Percentiles rank a stretch among this genome's conserved stretches.
Conservation (phyloP, 805 yeast species). For the Wilhelminamyces savonicus region DNA sequence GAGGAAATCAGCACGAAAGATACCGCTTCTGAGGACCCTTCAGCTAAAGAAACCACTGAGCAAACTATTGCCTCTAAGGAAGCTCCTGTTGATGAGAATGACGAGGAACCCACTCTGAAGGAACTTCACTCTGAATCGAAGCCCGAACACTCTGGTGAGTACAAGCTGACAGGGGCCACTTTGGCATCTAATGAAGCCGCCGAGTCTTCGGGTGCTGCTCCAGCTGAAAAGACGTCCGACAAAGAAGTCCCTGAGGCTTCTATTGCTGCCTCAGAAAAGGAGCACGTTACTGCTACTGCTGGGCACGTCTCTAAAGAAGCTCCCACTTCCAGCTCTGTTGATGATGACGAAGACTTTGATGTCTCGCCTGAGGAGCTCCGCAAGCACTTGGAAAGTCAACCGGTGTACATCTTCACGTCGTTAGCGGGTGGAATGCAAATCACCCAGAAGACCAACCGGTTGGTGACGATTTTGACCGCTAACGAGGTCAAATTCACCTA, state of each 20-base stretch:
- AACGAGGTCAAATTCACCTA: constrained; percentile 61
- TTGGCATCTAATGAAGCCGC: too few species aligned
- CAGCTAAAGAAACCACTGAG: constrained; percentile 5
- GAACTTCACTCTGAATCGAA: constrained; percentile 27
- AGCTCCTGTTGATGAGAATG: background rate
- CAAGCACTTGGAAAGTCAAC: constrained; percentile 40
- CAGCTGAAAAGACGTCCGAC: too few species aligned
- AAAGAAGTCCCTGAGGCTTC: too few species aligned
- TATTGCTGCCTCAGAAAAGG: too few species aligned
- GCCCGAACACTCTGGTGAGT: too few species aligned
- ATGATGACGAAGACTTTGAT: constrained; percentile 17
- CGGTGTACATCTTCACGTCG: constrained; percentile 77
- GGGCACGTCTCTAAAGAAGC: too few species aligned
- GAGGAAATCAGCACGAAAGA: background rate
- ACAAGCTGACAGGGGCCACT: too few species aligned
- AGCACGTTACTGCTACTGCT: too few species aligned
- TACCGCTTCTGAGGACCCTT: too few species aligned
- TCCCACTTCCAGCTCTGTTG: too few species aligned
- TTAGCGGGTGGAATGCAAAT: constrained; percentile 83
- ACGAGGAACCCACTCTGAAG: background rate
- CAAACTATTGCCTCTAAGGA: background rate
- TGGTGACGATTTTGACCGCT: constrained; percentile 69
- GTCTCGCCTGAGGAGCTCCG: constrained; percentile 38
- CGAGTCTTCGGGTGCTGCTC: too few species aligned
- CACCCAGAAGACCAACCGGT: constrained; percentile 67